A percentile compares a stretch with the other conserved stretches of the same genome.
phyloP scores from a whole-genome alignment of 495 filamentous ascomycete genomes.

The Penicillium tannophilum region DNA sequence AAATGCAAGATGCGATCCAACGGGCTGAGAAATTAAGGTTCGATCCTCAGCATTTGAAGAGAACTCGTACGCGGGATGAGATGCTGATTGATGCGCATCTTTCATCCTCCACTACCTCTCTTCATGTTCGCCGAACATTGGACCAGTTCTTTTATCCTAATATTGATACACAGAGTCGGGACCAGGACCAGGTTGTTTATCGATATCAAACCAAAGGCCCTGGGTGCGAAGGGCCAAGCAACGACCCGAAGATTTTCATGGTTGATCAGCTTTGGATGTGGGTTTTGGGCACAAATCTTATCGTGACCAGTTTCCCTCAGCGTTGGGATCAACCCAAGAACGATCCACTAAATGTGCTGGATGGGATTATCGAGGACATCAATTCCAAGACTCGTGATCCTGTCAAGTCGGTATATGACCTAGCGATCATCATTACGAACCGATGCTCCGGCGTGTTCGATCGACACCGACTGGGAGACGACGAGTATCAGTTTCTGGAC shows the following conservation, averaged over 20 bases:
- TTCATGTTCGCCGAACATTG: constrained; percentile 68
- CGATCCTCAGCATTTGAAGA: constrained; percentile 27
- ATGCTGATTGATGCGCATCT: constrained; percentile 67
- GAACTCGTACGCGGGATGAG: constrained; percentile 53
- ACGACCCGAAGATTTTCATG: constrained; percentile 72
- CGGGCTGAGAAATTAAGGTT: constrained; percentile 40
- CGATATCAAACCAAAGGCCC: constrained; percentile 55
- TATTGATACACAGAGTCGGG: constrained; percentile 66
- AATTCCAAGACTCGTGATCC: constrained; percentile 68
- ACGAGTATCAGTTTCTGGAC: constrained; percentile 69
- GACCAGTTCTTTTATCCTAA: constrained; percentile 75
- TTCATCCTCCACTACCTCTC: constrained; percentile 50
- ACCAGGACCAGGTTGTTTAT: constrained; percentile 71
- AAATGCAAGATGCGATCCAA: constrained; percentile 63
- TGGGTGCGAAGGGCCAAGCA: constrained; percentile 29
- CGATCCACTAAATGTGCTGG: constrained; percentile 64
- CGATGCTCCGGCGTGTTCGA: constrained; percentile 69
- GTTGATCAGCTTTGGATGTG: constrained; percentile 77
- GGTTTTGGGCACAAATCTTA: constrained; percentile 64
- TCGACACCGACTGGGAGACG: constrained; percentile 60
- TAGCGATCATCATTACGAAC: constrained; percentile 65
- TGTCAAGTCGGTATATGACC: constrained; percentile 63
- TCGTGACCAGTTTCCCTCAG: constrained; percentile 69
- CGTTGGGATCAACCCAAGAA: constrained; percentile 73
- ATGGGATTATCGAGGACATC: constrained; percentile 67